phyloP scores from a whole-genome alignment of 306 rosid species.

The Mucuna pruriens region DNA sequence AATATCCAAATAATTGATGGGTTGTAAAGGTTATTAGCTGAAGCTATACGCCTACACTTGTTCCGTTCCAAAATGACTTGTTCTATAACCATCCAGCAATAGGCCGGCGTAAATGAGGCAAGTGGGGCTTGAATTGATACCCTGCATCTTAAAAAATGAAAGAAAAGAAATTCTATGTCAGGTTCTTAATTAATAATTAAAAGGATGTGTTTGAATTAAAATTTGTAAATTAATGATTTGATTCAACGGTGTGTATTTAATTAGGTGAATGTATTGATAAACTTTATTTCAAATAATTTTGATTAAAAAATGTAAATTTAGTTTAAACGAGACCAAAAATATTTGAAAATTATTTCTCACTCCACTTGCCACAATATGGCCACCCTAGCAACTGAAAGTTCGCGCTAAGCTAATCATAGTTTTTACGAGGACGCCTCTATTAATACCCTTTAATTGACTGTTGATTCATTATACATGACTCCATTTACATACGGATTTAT shows the following conservation, averaged over 20 bases:
- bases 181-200: neutral
- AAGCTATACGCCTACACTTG: neutral
- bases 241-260: neutral
- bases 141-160: neutral
- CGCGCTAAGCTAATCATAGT: no score
- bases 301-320: neutral
- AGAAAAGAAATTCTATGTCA: neutral
- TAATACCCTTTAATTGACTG: no score
- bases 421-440: no score
- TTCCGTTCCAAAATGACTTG: neutral
- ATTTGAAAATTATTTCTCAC: no score
- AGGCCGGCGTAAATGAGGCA: neutral
- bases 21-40: neutral
- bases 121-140: neutral
- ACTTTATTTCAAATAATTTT: neutral
- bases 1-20: neutral
- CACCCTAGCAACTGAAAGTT: no score
- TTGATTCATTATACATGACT: no score
- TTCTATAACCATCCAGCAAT: neutral
- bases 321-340: neutral
- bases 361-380: no score
- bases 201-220: neutral
- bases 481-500: no score
- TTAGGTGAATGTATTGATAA: neutral
- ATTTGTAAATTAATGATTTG: neutral